Evolutionary conservation across 2,329 filamentous ascomycete genomes (phyloP), one percentile per base, ranked within the genome.

Genomic region (Colletotrichum sp.): DNA sequence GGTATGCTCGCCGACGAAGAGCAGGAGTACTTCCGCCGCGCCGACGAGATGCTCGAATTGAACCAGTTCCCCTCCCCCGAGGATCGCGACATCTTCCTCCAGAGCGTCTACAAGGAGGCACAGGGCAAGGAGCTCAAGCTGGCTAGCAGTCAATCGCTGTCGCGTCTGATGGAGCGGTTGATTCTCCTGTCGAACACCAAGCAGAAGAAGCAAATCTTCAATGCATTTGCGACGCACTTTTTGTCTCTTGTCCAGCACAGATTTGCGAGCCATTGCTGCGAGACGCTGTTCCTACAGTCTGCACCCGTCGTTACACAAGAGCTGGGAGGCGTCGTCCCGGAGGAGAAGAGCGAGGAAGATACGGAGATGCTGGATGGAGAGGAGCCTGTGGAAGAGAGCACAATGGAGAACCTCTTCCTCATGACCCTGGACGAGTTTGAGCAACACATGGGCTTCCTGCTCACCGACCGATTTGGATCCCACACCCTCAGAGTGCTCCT

Each of bases 181-280:
- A 98, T 99, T 70, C 89, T 96, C 70, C 87, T 98, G 78, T 96
- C 95, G 32, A 94, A 92, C 38, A 90, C 93, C 36, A 87, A 88
- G 21, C 97, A 99, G 86, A 93, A 98, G 84, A 98, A 98, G 88
- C 90, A 90, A 64, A 86, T 99, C 24, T 99, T 99, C 83, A 91
- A 92, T 78, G 95, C 94, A 60, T 98, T 99, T 83, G 93, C 89
- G 24, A 93, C 94, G 38, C 95, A 99, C 85, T 98, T 99, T 85
- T 88, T 96, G 74, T 94, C 96, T 80, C 90, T 99, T 32, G 93
- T 98, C 67, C 96, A 98, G 83, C 97, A 99, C 86, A 94, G 97
- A 21, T 99, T 99, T 81, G 97, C 97, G 7, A 98, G 96, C 76
- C 97, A 99, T 87, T 99, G 96, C 86, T 98, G 96, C 83, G 97